Percentiles rank a stretch among this genome's conserved stretches.
phyloP scores from a whole-genome alignment of 345 rosid species.

The Clarkia xantiana region DNA sequence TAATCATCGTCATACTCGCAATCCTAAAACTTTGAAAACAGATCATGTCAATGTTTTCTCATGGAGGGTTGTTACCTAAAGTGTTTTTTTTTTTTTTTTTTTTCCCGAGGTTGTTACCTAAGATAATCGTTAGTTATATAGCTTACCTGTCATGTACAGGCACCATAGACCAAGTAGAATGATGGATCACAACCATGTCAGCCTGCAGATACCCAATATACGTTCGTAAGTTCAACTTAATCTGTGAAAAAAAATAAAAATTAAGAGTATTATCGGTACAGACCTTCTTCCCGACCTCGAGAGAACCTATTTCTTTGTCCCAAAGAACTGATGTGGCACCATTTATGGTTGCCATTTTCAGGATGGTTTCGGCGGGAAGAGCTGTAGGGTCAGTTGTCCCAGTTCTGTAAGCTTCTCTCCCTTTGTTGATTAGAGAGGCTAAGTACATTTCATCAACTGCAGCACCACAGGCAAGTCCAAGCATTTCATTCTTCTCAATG shows the following conservation, averaged over 20 bases:
- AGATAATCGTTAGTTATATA: no score
- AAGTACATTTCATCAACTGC: slow-evolving; percentile 66
- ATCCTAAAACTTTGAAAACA: no score
- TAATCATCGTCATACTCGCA: no score
- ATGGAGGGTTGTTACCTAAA: no score
- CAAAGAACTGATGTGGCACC: slow-evolving; percentile 59
- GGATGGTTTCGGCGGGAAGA: slow-evolving; percentile 49
- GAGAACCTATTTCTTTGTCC: slow-evolving; percentile 62
- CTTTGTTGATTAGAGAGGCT: slow-evolving; percentile 60
- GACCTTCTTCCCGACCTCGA: slow-evolving; percentile 59
- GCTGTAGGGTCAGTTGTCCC: slow-evolving; percentile 52
- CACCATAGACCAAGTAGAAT: slow-evolving; percentile 42
- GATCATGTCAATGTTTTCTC: no score
- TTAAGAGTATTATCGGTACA: not conserved
- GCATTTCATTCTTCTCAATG: not conserved
- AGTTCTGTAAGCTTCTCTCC: slow-evolving; percentile 25
- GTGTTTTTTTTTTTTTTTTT: no score
- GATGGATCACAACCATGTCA: slow-evolving; percentile 46
- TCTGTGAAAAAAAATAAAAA: not conserved
- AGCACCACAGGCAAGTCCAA: slow-evolving; percentile 5
- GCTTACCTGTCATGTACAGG: slow-evolving; percentile 54
- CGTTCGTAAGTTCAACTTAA: not conserved
- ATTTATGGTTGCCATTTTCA: slow-evolving; percentile 47
- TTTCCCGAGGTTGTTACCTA: no score
- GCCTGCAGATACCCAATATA: slow-evolving; percentile 26